Conservation (phyloP, 805 yeast genomes). For the Cyberlindnera maritima region DNA sequence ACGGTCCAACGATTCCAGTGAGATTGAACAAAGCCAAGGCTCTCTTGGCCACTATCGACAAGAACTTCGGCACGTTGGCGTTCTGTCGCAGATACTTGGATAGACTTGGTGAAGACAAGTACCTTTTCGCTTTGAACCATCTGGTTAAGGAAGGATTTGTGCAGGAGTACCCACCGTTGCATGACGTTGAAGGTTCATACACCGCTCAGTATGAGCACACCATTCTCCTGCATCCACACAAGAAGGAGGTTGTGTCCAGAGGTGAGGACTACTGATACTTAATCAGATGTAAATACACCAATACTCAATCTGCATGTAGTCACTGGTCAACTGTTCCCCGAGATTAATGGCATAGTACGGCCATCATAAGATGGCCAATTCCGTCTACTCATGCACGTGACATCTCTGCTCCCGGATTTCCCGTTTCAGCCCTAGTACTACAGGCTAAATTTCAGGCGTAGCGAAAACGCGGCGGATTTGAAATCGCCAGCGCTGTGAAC, state of each 20-base stretch:
- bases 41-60: slow-evolving; percentile 66
- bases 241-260: slow-evolving; percentile 90
- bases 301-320: neutral
- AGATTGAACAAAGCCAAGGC: slow-evolving; percentile 66
- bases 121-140: slow-evolving; percentile 79
- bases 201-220: slow-evolving; percentile 99
- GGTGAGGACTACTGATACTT: slow-evolving; percentile 80
- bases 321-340: too few species aligned
- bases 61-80: slow-evolving; percentile 89
- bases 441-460: slow-evolving; percentile 4
- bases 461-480: slow-evolving; percentile 5
- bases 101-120: slow-evolving; percentile 87
- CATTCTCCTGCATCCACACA: slow-evolving; percentile 80
- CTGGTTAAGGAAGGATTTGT: slow-evolving; percentile 85
- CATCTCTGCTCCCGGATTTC: neutral
- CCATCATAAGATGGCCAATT: neutral
- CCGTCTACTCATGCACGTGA: neutral
- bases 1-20: slow-evolving; percentile 48
- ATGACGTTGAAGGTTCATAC: slow-evolving; percentile 78
- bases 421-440: neutral
- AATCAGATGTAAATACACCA: neutral
- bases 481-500: slow-evolving; percentile 10
- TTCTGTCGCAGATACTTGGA: slow-evolving; percentile 96
- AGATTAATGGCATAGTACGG: too few species aligned
- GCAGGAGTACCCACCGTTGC: slow-evolving; percentile 91